Percentiles rank a stretch among this genome's conserved stretches.
These are phyloP conservation scores for Baorangia bicolor DNA, from an alignment of 768 basidiomycete species.

Conservation along the genomic window DNA sequence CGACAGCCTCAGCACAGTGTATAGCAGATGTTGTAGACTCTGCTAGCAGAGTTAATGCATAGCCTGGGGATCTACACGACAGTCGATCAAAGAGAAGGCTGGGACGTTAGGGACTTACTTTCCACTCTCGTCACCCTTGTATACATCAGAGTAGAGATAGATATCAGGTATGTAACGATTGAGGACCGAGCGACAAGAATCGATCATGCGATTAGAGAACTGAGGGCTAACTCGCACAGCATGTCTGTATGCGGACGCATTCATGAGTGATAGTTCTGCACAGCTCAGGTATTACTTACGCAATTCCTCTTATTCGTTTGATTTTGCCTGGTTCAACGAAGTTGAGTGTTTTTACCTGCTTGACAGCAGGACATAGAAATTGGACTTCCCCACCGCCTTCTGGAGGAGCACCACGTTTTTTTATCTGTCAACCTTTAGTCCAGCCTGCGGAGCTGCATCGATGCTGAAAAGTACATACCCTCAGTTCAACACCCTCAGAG, in stretches of 20 bases:
- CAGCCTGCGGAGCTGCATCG: background rate
- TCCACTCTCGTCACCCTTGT: slow-evolving; percentile 96
- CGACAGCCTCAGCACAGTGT: slow-evolving; percentile 84
- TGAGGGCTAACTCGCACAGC: slow-evolving; percentile 96
- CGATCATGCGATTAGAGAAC: slow-evolving; percentile 97
- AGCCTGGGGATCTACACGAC: slow-evolving; percentile 82
- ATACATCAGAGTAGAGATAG: slow-evolving; percentile 97
- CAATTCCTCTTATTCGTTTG: slow-evolving; percentile 91
- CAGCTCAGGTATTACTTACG: slow-evolving; percentile 53
- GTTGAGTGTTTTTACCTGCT: slow-evolving; percentile 88
- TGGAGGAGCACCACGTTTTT: slow-evolving; percentile 90
- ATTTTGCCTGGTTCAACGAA: slow-evolving; percentile 91
- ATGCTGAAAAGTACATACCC: slow-evolving; percentile 45
- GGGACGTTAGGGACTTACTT: slow-evolving; percentile 58
- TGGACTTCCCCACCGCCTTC: slow-evolving; percentile 91
- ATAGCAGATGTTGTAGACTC: slow-evolving; percentile 90
- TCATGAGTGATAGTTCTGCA: background rate
- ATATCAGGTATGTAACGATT: slow-evolving; percentile 98
- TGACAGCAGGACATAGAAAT: slow-evolving; percentile 90
- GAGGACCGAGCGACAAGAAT: slow-evolving; percentile 85
- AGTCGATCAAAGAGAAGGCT: background rate
- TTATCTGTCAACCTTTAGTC: slow-evolving; percentile 57
- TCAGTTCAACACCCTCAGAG: slow-evolving; percentile 85
- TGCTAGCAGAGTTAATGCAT: slow-evolving; percentile 85
- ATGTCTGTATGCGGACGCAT: slow-evolving; percentile 53